phyloP scores from a whole-genome alignment of 1,139 yeast genomes.

The Hyphopichia fennica region DNA sequence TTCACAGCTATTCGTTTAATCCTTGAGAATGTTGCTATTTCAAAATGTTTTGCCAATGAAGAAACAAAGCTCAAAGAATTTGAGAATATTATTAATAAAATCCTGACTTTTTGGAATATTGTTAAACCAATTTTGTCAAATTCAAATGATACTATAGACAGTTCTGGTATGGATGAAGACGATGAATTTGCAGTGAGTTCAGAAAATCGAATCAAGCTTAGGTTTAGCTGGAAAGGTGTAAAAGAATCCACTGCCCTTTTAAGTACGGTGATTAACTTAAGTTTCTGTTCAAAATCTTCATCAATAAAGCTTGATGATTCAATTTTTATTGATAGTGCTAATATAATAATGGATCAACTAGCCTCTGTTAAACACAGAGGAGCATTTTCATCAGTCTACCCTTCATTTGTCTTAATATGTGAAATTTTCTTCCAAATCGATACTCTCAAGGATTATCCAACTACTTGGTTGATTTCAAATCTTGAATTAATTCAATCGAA shows the following conservation, averaged over 20 bases:
- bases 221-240: conserved; percentile 83
- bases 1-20: conserved; percentile 57
- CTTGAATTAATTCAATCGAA: conserved; percentile 53
- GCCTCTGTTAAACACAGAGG: conserved; percentile 83
- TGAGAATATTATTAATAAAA: conserved; percentile 3
- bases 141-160: conserved; percentile 43
- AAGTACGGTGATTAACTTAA: conserved; percentile 32
- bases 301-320: background rate
- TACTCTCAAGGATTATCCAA: conserved; percentile 38
- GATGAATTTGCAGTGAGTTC: conserved; percentile 11
- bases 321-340: conserved; percentile 20
- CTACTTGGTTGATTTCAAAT: conserved; percentile 56
- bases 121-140: conserved; percentile 59
- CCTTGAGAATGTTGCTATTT: conserved; percentile 28
- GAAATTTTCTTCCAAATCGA: conserved; percentile 39
- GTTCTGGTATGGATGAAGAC: conserved; percentile 22
- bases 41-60: background rate
- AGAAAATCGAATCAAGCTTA: conserved; percentile 54
- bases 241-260: conserved; percentile 69
- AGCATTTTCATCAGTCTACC: conserved; percentile 84
- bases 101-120: conserved; percentile 50
- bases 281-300: background rate
- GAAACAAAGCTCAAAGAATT: background rate
- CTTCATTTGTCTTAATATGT: conserved; percentile 70
- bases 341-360: conserved; percentile 62